A percentile compares a stretch with the other conserved stretches of the same genome.
Conservation (phyloP, 495 filamentous ascomycete species). For the Melanomma pulvis-pyrius region DNA sequence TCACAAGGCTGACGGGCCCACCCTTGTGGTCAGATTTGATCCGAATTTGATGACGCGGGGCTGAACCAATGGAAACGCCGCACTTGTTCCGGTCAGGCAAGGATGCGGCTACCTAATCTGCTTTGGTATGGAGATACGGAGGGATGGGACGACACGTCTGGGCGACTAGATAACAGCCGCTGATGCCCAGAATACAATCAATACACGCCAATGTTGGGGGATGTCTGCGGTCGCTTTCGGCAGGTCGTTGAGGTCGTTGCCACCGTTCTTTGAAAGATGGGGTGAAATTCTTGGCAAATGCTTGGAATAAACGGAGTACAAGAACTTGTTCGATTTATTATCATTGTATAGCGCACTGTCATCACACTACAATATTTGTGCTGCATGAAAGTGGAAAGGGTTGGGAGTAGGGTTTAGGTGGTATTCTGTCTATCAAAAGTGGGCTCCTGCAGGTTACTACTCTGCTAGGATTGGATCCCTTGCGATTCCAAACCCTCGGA, state of each 20-base stretch:
- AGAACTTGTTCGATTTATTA: background rate
- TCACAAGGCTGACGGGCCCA: background rate
- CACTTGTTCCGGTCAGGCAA: background rate
- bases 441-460: background rate
- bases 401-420: background rate
- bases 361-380: background rate
- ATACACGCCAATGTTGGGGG: slow-evolving; percentile 28
- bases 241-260: background rate
- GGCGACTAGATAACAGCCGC: background rate
- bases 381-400: too few species aligned
- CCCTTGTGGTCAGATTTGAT: background rate
- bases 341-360: background rate
- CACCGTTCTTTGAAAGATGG: background rate
- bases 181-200: slow-evolving; percentile 7
- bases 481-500: background rate
- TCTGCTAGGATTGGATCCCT: background rate
- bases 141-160: background rate
- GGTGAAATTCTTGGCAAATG: background rate
- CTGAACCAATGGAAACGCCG: slow-evolving; percentile 7
- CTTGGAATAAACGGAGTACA: too few species aligned
- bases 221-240: background rate
- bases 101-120: slow-evolving; percentile 9
- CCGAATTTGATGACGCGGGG: slow-evolving; percentile 2
- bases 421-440: background rate
- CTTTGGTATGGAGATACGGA: background rate